These are phyloP conservation scores for Cornus kousa DNA, from an alignment of 148 eudicot species.

Conservation along the genomic window DNA sequence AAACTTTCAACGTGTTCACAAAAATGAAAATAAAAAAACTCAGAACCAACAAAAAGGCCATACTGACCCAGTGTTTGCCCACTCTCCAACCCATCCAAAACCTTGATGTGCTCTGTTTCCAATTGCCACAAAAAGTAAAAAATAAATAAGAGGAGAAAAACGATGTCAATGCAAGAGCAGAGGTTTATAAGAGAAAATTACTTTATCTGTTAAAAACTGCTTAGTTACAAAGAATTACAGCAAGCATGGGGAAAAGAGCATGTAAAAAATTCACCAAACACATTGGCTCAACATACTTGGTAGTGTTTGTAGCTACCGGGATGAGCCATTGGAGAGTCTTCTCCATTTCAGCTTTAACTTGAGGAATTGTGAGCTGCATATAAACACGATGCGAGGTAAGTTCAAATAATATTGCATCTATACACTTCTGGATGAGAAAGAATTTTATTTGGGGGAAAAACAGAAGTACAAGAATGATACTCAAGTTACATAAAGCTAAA, in stretches of 20 bases:
- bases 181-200: neutral
- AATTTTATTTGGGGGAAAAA: neutral
- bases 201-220: neutral
- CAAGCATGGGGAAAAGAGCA: neutral
- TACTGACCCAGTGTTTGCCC: constrained; percentile 89
- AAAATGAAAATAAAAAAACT: neutral
- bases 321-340: constrained; percentile 89
- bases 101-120: constrained; percentile 86
- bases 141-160: neutral
- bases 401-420: neutral
- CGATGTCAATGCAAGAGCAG: neutral
- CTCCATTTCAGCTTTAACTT: constrained; percentile 93
- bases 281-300: constrained; percentile 47
- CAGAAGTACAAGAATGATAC: neutral
- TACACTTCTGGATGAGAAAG: neutral
- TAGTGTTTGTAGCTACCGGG: constrained; percentile 85
- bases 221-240: neutral
- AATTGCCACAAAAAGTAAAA: neutral
- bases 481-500: neutral
- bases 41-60: neutral
- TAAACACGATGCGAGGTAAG: constrained; percentile 1
- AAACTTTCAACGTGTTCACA: neutral
- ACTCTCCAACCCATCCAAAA: constrained; percentile 98
- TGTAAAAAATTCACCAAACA: neutral
- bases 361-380: constrained; percentile 73